Conservation (phyloP, 1,284 basidiomycete genomes). For the Heliocybe sulcata region DNA sequence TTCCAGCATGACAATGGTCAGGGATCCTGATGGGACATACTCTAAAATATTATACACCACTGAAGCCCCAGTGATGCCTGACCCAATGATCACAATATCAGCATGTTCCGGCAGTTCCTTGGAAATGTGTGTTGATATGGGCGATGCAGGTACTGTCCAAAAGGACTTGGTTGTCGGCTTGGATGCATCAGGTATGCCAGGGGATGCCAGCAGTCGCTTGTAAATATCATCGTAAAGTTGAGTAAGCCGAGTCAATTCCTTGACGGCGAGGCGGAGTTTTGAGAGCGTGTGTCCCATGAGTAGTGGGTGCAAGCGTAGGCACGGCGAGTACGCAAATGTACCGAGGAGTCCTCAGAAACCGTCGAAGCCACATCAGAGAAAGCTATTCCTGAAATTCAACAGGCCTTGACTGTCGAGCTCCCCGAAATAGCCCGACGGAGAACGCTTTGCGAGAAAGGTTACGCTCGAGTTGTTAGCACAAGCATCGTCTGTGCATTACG, state of each 20-base stretch:
- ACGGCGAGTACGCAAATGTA: too few relatives aligned
- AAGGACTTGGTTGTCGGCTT: slow-evolving; percentile 43
- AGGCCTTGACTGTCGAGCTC: too few relatives aligned
- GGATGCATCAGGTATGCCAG: slow-evolving; percentile 45
- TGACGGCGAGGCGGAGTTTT: slow-evolving; percentile 10
- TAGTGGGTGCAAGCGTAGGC: too few relatives aligned
- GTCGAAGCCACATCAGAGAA: too few relatives aligned
- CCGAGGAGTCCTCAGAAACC: too few relatives aligned
- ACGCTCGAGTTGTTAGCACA: too few relatives aligned
- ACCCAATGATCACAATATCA: slow-evolving; percentile 63
- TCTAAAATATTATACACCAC: slow-evolving; percentile 46
- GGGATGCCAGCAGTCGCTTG: slow-evolving; percentile 29
- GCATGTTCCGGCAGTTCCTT: slow-evolving; percentile 37
- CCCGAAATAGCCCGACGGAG: too few relatives aligned
- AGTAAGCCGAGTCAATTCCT: slow-evolving; percentile 8
- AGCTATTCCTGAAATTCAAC: too few relatives aligned
- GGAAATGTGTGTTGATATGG: slow-evolving; percentile 35
- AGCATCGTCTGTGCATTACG: too few relatives aligned
- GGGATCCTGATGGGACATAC: slow-evolving; percentile 17
- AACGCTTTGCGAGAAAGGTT: too few relatives aligned
- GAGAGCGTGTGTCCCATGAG: slow-evolving; percentile 14
- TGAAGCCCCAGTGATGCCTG: slow-evolving; percentile 62
- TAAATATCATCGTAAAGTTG: slow-evolving; percentile 11
- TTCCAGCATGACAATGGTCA: slow-evolving; percentile 56
- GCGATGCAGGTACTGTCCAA: slow-evolving; percentile 51